phyloP scores from a whole-genome alignment of 352 stramenopile species.

The Peronospora farinosa region DNA sequence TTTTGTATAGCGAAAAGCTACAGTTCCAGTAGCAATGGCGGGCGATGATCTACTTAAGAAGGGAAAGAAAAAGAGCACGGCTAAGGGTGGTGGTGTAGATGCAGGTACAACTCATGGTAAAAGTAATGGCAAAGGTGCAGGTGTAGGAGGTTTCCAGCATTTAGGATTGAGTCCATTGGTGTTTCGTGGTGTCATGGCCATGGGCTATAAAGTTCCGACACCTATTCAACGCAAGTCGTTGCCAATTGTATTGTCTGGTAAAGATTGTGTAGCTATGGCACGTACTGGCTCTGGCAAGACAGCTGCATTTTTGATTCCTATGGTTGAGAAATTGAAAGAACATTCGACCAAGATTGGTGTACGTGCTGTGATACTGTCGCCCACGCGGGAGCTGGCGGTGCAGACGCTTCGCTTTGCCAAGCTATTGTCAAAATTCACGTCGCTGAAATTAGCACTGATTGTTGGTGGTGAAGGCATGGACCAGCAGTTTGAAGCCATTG shows the following conservation, averaged over 20 bases:
- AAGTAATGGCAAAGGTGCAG: conserved; percentile 71
- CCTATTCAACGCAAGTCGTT: conserved; percentile 98
- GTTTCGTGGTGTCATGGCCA: conserved; percentile 86
- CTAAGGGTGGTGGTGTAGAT: conserved; percentile 7
- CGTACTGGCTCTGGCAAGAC: conserved; percentile 98
- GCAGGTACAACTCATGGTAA: conserved; percentile 58
- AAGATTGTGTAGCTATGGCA: conserved; percentile 98
- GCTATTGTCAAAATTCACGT: conserved; percentile 89
- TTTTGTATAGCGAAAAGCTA: conserved; percentile 6
- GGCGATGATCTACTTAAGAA: conserved; percentile 66
- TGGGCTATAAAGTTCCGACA: conserved; percentile 96
- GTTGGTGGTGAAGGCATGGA: conserved; percentile 98
- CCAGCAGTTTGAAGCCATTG: conserved; percentile 94
- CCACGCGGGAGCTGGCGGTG: conserved; percentile 96
- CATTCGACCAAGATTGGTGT: conserved; percentile 87
- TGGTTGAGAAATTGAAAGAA: conserved; percentile 95
- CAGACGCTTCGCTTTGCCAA: conserved; percentile 93
- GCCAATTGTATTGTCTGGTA: conserved; percentile 92
- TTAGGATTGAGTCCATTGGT: conserved; percentile 70
- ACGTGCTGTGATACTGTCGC: conserved; percentile 89
- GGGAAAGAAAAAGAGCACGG: conserved; percentile 34
- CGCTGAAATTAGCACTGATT: conserved; percentile 89
- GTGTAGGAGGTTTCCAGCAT: conserved; percentile 79
- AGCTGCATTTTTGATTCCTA: conserved; percentile 95
- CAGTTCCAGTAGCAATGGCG: conserved; percentile 33